Evolutionary conservation across 169 alveolate genomes (phyloP).

Genomic region (Plasmodium ovale): DNA sequence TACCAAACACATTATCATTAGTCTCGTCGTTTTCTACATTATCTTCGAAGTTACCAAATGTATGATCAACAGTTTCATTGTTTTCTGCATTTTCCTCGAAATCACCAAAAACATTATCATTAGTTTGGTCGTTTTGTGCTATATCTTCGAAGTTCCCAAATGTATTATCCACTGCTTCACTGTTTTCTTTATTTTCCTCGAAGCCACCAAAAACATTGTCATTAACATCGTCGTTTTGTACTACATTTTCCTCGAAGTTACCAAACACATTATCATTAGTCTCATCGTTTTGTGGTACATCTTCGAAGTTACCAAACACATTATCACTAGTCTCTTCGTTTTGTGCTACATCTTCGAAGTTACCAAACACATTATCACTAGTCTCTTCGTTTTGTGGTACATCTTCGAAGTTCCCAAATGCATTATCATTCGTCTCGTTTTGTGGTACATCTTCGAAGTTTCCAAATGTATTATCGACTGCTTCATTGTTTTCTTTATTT

Average conservation of each 20-base stretch:
- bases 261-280: too few species aligned
- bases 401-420: background rate
- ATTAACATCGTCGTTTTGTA: too few species aligned
- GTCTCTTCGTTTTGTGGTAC: background rate
- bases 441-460: background rate
- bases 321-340: background rate
- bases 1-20: background rate
- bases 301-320: too few species aligned
- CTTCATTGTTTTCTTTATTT: background rate
- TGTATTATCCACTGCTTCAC: too few species aligned
- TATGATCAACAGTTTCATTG: background rate
- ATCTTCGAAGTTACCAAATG: background rate
- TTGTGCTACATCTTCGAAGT: background rate
- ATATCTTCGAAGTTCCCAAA: too few species aligned
- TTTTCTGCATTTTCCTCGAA: background rate
- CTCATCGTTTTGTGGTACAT: too few species aligned
- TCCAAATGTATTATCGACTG: background rate
- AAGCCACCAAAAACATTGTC: too few species aligned
- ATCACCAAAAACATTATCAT: background rate
- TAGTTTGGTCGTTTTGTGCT: too few species aligned
- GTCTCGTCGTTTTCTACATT: background rate
- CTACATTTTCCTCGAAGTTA: too few species aligned
- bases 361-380: slow-evolving; percentile 3
- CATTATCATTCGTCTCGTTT: background rate
- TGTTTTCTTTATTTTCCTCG: too few species aligned